Evolutionary conservation across 352 stramenopile species (phyloP).

Genomic region (Globisporangium ultimum): DNA sequence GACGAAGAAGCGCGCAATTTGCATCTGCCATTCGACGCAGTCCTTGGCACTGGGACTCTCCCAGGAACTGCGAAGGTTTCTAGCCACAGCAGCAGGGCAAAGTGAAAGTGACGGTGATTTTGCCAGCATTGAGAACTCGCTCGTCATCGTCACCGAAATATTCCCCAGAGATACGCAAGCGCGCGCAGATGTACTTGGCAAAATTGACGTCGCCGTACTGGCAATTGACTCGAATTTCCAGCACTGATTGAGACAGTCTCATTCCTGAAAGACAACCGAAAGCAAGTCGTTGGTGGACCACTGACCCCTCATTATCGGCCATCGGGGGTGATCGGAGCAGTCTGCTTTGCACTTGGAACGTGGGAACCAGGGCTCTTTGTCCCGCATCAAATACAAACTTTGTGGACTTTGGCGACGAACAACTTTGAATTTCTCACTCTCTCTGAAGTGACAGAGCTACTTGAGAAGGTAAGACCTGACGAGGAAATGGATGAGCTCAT

Average conservation of each 20-base stretch:
- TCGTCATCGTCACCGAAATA: slow-evolving; percentile 33
- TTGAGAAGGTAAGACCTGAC: slow-evolving; percentile 10
- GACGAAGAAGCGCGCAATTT: slow-evolving; percentile 7
- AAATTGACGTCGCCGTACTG: slow-evolving; percentile 29
- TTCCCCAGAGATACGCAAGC: slow-evolving; percentile 32
- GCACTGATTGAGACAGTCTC: slow-evolving; percentile 43
- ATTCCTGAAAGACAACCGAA: slow-evolving; percentile 46
- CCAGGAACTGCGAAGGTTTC: slow-evolving; percentile 2
- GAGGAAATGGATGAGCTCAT: slow-evolving; percentile 6
- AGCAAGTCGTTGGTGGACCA: slow-evolving; percentile 30
- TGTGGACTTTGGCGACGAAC: not conserved
- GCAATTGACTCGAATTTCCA: slow-evolving; percentile 39
- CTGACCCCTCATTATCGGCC: slow-evolving; percentile 38
- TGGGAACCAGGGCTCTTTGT: slow-evolving; percentile 38
- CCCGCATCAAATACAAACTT: not conserved
- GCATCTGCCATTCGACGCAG: slow-evolving; percentile 26
- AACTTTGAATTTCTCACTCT: slow-evolving; percentile 14
- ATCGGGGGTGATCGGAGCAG: slow-evolving; percentile 39
- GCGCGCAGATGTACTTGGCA: slow-evolving; percentile 23
- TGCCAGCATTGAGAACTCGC: not conserved
- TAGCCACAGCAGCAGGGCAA: not conserved
- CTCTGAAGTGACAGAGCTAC: slow-evolving; percentile 1
- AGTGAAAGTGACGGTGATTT: not conserved
- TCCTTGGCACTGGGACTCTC: not conserved
- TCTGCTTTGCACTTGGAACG: slow-evolving; percentile 39